These are phyloP conservation scores for Mortierella sp. DNA, from an alignment of 371 early-diverging fungal species.

Conservation along the genomic window DNA sequence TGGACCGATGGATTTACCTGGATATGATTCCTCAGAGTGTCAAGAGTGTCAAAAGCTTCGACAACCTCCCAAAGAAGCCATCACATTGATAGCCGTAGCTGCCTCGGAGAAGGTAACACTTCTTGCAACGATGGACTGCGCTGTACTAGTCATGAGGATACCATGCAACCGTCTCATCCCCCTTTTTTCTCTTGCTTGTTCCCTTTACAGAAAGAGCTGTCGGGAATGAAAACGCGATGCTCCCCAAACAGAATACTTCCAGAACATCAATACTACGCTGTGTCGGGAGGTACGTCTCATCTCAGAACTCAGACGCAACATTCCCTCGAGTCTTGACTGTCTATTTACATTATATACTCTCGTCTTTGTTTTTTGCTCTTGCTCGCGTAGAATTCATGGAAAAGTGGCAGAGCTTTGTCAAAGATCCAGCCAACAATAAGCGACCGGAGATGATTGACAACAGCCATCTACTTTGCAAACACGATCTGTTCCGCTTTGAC, in stretches of 20 bases:
- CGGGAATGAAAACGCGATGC: constrained; percentile 20
- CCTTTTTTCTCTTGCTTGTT: not conserved
- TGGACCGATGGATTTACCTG: constrained; percentile 29
- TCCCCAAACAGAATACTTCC: constrained; percentile 9
- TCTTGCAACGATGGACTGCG: not conserved
- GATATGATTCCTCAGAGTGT: constrained; percentile 22
- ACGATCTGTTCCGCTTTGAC: constrained; percentile 32
- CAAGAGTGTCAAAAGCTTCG: constrained; percentile 17
- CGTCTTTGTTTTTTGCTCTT: not conserved
- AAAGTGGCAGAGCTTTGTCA: constrained; percentile 37
- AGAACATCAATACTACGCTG: constrained; percentile 19
- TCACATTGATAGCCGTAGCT: constrained; percentile 15
- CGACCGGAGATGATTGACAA: constrained; percentile 38
- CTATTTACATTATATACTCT: not conserved
- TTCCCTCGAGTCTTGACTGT: not conserved
- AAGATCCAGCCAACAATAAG: constrained; percentile 26
- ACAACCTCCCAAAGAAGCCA: constrained; percentile 7
- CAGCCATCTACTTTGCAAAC: constrained; percentile 31
- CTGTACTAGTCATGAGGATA: too few relatives aligned
- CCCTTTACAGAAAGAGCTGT: constrained; percentile 26
- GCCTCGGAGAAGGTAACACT: constrained; percentile 41
- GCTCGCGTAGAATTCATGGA: constrained; percentile 31
- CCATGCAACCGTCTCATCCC: not conserved
- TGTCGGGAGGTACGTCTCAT: constrained; percentile 29
- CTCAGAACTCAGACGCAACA: too few relatives aligned